Percentiles rank a stretch among this genome's conserved stretches.
phyloP scores from a whole-genome alignment of 164 flowering plant genomes.

The Chloranthus sessilifolius region DNA sequence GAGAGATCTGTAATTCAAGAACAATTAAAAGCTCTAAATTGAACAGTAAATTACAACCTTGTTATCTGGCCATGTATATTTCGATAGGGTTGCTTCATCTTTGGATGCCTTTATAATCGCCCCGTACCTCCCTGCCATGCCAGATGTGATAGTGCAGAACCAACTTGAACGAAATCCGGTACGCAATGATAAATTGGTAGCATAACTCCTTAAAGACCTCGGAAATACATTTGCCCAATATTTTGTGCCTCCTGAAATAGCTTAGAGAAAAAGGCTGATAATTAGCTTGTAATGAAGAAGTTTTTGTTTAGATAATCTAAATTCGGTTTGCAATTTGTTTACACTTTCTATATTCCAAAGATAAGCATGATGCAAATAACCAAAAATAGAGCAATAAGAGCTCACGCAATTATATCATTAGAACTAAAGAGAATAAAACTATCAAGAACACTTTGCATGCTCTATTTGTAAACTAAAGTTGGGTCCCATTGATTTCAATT shows the following conservation, averaged over 20 bases:
- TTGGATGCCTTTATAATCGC: constrained; percentile 8
- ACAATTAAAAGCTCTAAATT: not conserved
- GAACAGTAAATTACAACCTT: constrained; percentile 11
- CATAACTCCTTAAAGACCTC: constrained; percentile 9
- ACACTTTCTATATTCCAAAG: not conserved
- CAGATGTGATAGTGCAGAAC: constrained; percentile 8
- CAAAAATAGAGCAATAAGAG: not conserved
- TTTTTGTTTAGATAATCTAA: not conserved
- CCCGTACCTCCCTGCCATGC: constrained; percentile 5
- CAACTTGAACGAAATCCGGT: constrained; percentile 3
- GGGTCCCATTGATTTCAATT: not conserved
- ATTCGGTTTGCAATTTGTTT: not conserved
- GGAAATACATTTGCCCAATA: constrained; percentile 13
- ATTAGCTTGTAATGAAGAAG: not conserved
- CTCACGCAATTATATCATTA: not conserved
- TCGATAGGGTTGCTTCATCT: constrained; percentile 7
- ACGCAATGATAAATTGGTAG: not conserved
- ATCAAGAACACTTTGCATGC: not conserved
- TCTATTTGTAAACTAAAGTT: not conserved
- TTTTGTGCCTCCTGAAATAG: constrained; percentile 11
- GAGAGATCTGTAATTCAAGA: not conserved
- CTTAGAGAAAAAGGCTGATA: not conserved
- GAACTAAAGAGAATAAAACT: not conserved
- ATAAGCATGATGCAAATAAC: constrained; percentile 5
- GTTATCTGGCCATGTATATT: constrained; percentile 26